Evolutionary conservation across 257 asterid genomes (phyloP).

Genomic region (Jasminum sambac): DNA sequence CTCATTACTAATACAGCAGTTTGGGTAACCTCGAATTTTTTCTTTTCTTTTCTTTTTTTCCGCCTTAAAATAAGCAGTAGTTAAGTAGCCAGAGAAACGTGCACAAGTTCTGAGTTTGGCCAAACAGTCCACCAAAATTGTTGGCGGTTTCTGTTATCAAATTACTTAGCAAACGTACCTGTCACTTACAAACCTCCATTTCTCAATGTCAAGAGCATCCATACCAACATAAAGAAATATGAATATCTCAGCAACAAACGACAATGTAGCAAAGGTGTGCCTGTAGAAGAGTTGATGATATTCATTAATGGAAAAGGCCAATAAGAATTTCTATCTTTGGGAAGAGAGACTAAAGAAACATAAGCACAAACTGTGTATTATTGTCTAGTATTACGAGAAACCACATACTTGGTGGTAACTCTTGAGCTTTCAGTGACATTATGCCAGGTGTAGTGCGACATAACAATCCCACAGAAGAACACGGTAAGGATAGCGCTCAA

Average conservation of each 20-base stretch:
- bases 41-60: too few relatives aligned
- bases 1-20: background rate
- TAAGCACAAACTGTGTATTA: constrained; percentile 1
- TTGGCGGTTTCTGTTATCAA: background rate
- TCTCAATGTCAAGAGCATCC: constrained; percentile 72
- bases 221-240: constrained; percentile 71
- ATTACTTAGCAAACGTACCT: constrained; percentile 31
- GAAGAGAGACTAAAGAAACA: constrained; percentile 11
- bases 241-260: constrained; percentile 63
- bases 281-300: constrained; percentile 39
- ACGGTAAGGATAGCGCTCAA: constrained; percentile 72
- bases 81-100: too few relatives aligned
- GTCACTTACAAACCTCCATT: constrained; percentile 54
- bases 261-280: constrained; percentile 67
- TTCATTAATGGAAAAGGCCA: constrained; percentile 18
- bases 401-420: constrained; percentile 59
- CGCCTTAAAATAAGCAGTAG: too few relatives aligned
- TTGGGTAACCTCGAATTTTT: background rate
- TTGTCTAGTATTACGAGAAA: constrained; percentile 5
- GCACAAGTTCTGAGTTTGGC: background rate
- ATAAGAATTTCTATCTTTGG: background rate
- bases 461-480: constrained; percentile 74
- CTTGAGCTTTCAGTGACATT: constrained; percentile 74
- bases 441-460: constrained; percentile 83
- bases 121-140: background rate